Conservation (phyloP, 192 early-diverging fungal genomes). For the Entomortierella beljakovae region DNA sequence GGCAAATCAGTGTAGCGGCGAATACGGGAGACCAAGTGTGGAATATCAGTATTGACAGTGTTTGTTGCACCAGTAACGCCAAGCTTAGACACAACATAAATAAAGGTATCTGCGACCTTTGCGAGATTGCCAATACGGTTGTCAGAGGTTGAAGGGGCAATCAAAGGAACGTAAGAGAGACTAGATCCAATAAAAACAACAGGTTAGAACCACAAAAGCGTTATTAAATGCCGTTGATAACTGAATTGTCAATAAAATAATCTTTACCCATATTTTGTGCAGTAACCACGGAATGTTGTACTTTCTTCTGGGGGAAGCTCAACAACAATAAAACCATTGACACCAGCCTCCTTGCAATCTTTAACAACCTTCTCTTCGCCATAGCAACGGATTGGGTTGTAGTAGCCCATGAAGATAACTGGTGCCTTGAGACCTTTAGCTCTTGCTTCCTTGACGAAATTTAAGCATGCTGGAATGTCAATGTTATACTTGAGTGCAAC, state of each 20-base stretch:
- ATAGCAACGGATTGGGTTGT: conserved; percentile 96
- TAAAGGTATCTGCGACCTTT: conserved; percentile 89
- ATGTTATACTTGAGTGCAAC: conserved; percentile 82
- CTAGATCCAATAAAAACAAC: conserved; percentile 29
- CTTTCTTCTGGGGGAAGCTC: conserved; percentile 99
- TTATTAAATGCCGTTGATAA: not conserved
- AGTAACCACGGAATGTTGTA: conserved; percentile 83
- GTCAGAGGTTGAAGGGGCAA: conserved; percentile 95
- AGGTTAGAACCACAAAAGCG: not conserved
- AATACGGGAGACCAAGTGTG: conserved; percentile 79
- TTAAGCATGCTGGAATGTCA: conserved; percentile 85
- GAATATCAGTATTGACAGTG: conserved; percentile 75
- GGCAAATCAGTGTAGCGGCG: conserved; percentile 83
- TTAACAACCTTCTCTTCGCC: conserved; percentile 90
- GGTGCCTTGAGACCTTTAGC: conserved; percentile 86
- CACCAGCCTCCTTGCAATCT: conserved; percentile 85
- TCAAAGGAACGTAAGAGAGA: conserved; percentile 88
- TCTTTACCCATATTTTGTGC: conserved; percentile 70
- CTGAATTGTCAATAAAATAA: not conserved
- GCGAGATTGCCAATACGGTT: conserved; percentile 82
- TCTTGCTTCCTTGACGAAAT: conserved; percentile 84
- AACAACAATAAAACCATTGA: conserved; percentile 97
- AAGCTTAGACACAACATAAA: conserved; percentile 94
- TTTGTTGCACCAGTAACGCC: conserved; percentile 93
- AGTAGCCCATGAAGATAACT: conserved; percentile 99